phyloP scores from a whole-genome alignment of 2,329 filamentous ascomycete genomes.

The Colletotrichum acutatum region DNA sequence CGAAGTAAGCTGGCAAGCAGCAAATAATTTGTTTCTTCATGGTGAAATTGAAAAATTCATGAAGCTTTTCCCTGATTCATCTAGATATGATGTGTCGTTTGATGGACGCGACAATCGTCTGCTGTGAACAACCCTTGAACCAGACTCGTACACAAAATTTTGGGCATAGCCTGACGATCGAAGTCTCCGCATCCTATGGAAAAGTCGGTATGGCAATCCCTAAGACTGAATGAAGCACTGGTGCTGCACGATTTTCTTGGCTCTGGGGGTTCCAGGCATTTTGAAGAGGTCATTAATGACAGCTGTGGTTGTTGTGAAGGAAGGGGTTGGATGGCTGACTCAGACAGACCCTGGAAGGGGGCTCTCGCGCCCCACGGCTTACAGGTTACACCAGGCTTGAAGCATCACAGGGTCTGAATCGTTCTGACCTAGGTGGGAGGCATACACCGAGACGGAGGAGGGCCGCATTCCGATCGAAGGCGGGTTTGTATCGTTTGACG shows the following conservation, averaged over 20 bases:
- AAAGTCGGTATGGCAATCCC: background rate
- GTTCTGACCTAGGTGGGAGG: background rate
- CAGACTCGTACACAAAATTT: background rate
- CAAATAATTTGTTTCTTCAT: background rate
- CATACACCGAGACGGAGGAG: background rate
- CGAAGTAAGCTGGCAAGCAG: background rate
- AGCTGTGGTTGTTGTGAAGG: slow-evolving; percentile 12
- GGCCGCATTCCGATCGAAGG: slow-evolving; percentile 27
- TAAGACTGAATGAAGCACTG: slow-evolving; percentile 14
- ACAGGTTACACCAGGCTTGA: background rate
- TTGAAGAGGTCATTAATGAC: background rate
- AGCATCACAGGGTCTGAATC: slow-evolving; percentile 27
- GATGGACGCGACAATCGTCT: background rate
- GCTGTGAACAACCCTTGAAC: background rate
- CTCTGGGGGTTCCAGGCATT: background rate
- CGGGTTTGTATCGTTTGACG: slow-evolving; percentile 15
- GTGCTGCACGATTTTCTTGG: background rate
- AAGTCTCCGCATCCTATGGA: background rate
- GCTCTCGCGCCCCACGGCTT: background rate
- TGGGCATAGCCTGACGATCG: background rate
- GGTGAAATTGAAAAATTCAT: background rate
- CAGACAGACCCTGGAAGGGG: slow-evolving; percentile 23
- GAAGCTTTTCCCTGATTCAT: background rate
- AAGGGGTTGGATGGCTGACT: slow-evolving; percentile 23
- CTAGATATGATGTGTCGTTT: background rate